Percentiles rank a stretch among this genome's conserved stretches.
phyloP scores from a whole-genome alignment of 2,329 filamentous ascomycete genomes.

The Colletotrichum spaethianum region DNA sequence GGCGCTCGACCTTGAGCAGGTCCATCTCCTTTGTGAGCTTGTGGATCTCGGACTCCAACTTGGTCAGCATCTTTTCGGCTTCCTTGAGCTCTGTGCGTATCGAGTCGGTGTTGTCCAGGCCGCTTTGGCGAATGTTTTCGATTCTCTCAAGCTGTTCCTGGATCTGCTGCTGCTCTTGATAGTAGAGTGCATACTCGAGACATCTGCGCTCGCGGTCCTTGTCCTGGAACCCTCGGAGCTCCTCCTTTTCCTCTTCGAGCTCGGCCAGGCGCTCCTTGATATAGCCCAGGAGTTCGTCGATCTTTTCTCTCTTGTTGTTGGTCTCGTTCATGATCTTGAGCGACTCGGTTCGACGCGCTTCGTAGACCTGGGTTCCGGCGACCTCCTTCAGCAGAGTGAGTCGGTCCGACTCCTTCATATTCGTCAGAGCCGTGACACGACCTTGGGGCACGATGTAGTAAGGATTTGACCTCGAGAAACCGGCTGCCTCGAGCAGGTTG shows the following conservation, averaged over 20 bases:
- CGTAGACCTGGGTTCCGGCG: conserved; percentile 98
- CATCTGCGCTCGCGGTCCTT: conserved; percentile 94
- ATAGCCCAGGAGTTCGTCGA: conserved; percentile 91
- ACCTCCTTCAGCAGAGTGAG: conserved; percentile 95
- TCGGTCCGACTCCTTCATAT: conserved; percentile 97
- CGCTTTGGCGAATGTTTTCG: conserved; percentile 84
- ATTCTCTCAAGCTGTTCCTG: conserved; percentile 84
- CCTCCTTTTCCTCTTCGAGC: conserved; percentile 97
- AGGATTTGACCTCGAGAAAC: conserved; percentile 96
- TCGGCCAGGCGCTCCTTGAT: conserved; percentile 92
- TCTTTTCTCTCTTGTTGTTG: conserved; percentile 93
- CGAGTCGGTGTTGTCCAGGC: conserved; percentile 87
- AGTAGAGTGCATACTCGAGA: conserved; percentile 94
- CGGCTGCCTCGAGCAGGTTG: conserved; percentile 94
- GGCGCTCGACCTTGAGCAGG: conserved; percentile 85
- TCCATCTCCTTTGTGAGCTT: conserved; percentile 87
- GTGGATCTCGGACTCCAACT: conserved; percentile 84
- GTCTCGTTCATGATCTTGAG: conserved; percentile 98
- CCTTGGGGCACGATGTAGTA: conserved; percentile 99
- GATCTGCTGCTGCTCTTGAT: conserved; percentile 87
- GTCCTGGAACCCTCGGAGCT: conserved; percentile 92
- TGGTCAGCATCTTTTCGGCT: conserved; percentile 83
- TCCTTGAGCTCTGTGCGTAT: conserved; percentile 83
- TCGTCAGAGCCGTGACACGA: conserved; percentile 94
- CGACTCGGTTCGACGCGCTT: conserved; percentile 90